A percentile compares a stretch with the other conserved stretches of the same genome.
These are phyloP conservation scores for Cucumis sativus DNA, from an alignment of 306 rosid genomes.

Conservation along the genomic window Cucumber_9930_V3 NC_026659.2:5555501-5556000, in stretches of 20 bases:
- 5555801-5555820: not conserved
- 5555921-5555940: not conserved
- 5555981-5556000: conserved; percentile 17
- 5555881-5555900: not conserved
- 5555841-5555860: not conserved
- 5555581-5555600: too few relatives aligned
- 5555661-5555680: not conserved
- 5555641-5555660: not conserved
- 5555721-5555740: not conserved
- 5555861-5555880: not conserved
- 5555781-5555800: not conserved
- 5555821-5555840: not conserved
- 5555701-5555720: not conserved
- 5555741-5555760: not conserved
- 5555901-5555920: not conserved
- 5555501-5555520: too few relatives aligned
- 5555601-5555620: too few relatives aligned
- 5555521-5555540: too few relatives aligned
- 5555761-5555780: not conserved
- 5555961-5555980: not conserved
- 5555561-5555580: too few relatives aligned
- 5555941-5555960: not conserved
- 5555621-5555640: too few relatives aligned
- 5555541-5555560: too few relatives aligned
- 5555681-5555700: not conserved